Percentiles rank a stretch among this genome's conserved stretches.
Conservation (phyloP, 345 rosid species). For the Combretum micranthum region DNA sequence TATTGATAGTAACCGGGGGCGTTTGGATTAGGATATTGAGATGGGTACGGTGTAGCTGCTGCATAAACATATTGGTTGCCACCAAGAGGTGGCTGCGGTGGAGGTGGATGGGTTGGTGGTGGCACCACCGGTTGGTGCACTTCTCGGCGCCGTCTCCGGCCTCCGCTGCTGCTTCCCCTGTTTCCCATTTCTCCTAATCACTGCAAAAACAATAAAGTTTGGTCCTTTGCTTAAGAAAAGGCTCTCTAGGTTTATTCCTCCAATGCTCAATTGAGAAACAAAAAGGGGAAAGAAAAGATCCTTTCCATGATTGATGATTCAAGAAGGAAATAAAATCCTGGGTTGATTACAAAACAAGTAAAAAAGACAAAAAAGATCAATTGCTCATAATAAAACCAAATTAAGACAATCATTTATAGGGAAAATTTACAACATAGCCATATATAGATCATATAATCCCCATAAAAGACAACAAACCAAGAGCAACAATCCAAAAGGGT, state of each 20-base stretch:
- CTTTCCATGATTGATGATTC: too few relatives aligned
- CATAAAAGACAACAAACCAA: neutral
- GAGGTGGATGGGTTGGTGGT: conserved; percentile 13
- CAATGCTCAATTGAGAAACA: conserved; percentile 3
- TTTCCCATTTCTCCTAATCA: conserved; percentile 20
- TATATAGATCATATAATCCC: neutral
- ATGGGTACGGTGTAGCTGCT: conserved; percentile 34
- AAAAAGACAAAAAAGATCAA: too few relatives aligned
- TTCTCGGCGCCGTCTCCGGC: conserved; percentile 18
- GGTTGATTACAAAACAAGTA: too few relatives aligned
- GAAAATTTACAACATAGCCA: too few relatives aligned
- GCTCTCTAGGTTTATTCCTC: neutral
- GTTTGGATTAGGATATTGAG: conserved; percentile 31
- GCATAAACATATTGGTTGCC: conserved; percentile 31
- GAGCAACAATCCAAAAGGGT: too few relatives aligned
- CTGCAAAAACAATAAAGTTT: too few relatives aligned
- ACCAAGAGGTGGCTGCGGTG: conserved; percentile 13
- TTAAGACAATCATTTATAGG: too few relatives aligned
- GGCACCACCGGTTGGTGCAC: conserved; percentile 8
- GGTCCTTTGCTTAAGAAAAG: too few relatives aligned
- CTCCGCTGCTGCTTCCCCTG: conserved; percentile 13
- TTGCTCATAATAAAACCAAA: too few relatives aligned
- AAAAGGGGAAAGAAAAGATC: neutral
- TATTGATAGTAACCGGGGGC: conserved; percentile 19
- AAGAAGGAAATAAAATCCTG: too few relatives aligned